Conservation (phyloP, 108 stramenopile species). For the Hondaea fermentalgiana region DNA sequence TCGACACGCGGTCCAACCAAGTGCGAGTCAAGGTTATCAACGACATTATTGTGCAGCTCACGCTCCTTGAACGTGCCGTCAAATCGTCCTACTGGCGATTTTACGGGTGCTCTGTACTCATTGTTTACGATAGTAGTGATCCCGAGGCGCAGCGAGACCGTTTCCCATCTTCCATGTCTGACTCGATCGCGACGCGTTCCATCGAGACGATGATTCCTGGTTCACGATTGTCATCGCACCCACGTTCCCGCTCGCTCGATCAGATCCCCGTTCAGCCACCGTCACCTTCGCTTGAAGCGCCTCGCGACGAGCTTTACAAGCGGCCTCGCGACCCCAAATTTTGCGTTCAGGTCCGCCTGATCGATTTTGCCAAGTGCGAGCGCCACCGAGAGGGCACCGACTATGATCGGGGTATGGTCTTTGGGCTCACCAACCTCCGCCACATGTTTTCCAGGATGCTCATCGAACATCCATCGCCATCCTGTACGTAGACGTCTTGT, state of each 20-base stretch:
- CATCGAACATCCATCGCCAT: neutral
- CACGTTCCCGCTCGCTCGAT: neutral
- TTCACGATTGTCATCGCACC: neutral
- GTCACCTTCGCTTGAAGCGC: neutral
- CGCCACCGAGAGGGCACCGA: neutral
- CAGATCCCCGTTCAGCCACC: neutral
- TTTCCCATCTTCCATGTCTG: neutral
- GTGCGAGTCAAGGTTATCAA: neutral
- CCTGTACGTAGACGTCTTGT: neutral
- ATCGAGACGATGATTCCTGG: neutral
- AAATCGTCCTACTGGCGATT: neutral
- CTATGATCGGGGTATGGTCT: neutral
- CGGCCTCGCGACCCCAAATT: neutral
- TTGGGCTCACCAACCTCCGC: neutral
- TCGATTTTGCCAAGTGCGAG: neutral
- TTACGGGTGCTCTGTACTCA: neutral
- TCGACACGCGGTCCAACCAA: neutral
- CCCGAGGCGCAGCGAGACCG: neutral
- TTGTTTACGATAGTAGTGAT: neutral
- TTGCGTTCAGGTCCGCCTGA: neutral
- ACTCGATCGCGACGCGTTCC: neutral
- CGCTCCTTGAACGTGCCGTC: neutral
- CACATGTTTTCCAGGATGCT: conserved; percentile 2
- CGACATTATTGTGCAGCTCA: neutral
- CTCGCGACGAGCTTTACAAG: neutral